phyloP scores from a whole-genome alignment of 805 yeast species.

The Wickerhamiella azymoides region DNA sequence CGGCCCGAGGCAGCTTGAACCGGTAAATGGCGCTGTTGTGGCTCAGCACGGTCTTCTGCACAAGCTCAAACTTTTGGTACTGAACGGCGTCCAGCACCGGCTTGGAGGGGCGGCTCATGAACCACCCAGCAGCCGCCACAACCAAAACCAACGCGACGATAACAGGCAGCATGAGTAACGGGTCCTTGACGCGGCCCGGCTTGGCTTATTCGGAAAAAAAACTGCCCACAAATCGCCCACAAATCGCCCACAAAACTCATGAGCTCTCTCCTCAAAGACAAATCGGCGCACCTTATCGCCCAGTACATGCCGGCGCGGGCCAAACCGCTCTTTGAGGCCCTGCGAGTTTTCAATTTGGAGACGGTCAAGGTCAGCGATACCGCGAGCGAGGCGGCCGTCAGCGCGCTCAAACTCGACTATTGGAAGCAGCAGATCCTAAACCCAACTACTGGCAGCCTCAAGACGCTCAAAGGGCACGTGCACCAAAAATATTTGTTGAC shows the following conservation, averaged over 20 bases:
- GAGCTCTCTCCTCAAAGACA: conserved; percentile 33
- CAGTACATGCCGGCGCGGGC: conserved; percentile 51
- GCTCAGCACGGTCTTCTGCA: conserved; percentile 57
- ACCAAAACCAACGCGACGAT: neutral
- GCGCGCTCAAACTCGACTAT: conserved; percentile 46
- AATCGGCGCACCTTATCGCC: conserved; percentile 50
- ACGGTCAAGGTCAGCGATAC: conserved; percentile 38
- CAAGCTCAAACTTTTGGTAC: conserved; percentile 65
- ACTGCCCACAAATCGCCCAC: no score
- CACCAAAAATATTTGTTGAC: conserved; percentile 44
- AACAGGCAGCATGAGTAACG: conserved; percentile 1
- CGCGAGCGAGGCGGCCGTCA: conserved; percentile 24
- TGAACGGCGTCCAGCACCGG: conserved; percentile 46
- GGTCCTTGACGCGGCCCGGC: no score
- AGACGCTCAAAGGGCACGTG: conserved; percentile 22
- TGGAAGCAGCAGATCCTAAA: conserved; percentile 53
- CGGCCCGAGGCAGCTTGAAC: conserved; percentile 64
- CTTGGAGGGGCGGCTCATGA: conserved; percentile 14
- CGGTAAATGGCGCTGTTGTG: conserved; percentile 72
- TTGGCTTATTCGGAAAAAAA: no score
- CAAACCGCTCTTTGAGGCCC: conserved; percentile 47
- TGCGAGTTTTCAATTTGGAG: conserved; percentile 53
- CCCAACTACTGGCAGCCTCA: conserved; percentile 21
- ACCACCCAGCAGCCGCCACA: neutral
- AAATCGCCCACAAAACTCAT: conserved; percentile 21